Base-by-base conservation (phyloP, 208 protist genomes). In the Tritrichomonas musculus region DNA sequence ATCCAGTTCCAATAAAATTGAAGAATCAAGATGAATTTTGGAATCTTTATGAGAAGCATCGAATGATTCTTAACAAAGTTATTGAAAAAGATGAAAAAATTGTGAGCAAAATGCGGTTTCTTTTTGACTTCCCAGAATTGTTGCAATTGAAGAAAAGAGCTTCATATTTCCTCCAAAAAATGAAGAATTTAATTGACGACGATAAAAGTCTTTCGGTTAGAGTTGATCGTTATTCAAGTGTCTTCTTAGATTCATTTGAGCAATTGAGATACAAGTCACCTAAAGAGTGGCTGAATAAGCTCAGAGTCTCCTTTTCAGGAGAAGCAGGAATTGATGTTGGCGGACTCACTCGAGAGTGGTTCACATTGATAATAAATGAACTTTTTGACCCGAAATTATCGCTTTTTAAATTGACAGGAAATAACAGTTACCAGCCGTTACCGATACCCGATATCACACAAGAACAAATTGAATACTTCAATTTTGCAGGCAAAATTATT, bases 391-490 rank as follows among this genome's bases (percentile, higher is more conserved):
- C 92, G 22, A 93, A 93, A 20, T 95, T 93, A 60, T 50, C 55
- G 5, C 55, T 95, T 36, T 95, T 95, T 33, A 66, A n/a, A 39
- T 57, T 92, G 49, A 72, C 94, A n/a, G 84, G 92, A 49, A 95
- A 94, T n/a, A 25, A n/a, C 1, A 92, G 92, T 53, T 99, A 98
- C 93, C 98, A 99, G 95, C 98, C 98, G 57, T 99, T 99, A 96
- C 97, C 97, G 5, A 96, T 97, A 92, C 99, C 97, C 25, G 96
- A 96, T 93, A 96, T 99, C 30, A 99, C 99, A 96, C 5, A 60
- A 8, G 88, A 98, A 72, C 98, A 99, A 93, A 96, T 99, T 47
- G 94, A 97, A 33, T 99, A 99, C 96, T 99, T 99, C 95, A 96
- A 96, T 92, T 98, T 99, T 94, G 96, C 96, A 49, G 97, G 96